Base-by-base conservation (phyloP, 2,329 filamentous ascomycete genomes). In the Fusarium metavorans region DNA sequence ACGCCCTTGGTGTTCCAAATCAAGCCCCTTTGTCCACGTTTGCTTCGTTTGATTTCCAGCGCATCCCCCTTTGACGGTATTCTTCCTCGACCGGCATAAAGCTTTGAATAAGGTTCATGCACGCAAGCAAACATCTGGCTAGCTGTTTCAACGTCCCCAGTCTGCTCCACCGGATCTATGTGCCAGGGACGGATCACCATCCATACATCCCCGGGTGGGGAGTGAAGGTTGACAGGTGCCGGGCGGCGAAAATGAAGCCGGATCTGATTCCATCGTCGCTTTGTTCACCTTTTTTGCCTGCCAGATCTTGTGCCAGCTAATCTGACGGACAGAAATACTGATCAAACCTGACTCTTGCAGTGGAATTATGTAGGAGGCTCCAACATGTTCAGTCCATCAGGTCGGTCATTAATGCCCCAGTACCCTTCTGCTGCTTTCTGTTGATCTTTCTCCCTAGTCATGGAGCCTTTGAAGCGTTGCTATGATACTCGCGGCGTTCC, bases 41-140 rank as follows among this genome's bases (percentile, higher is more conserved):
- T 13, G 23, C 39, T 60, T 39, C 34, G 64, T 74, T 74, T 74
- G 64, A 23, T 57, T 25, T 14, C 14, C 8, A 23, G 16, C 7
- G 11, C 32, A 14, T 16, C 20, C 16, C 14, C 30, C n/a, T 50
- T 62, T 18, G 10, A 20, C 8, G 13, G 25, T 10, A 45, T 61
- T 35, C 54, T 37, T 48, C 23, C 9, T 48, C 27, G 25, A 35
- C 10, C 8, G 48, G 13, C n/a, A 32, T 11, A n/a, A 8, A 45
- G 25, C 30, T 37, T 52, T 39, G 13, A 25, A 50, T 61, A 10
- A 3, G 27, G 39, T 64, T 16, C 5, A 6, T n/a, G 54, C 59
- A 35, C 6, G 4, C 0, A 48, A 3, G 34, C 34, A 58, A 58
- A 58, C 54, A 39, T 27, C 3, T 35, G 6, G 23, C 34, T 58